Conservation (phyloP, 768 basidiomycete genomes). For the Rhizopogon sp. region DNA sequence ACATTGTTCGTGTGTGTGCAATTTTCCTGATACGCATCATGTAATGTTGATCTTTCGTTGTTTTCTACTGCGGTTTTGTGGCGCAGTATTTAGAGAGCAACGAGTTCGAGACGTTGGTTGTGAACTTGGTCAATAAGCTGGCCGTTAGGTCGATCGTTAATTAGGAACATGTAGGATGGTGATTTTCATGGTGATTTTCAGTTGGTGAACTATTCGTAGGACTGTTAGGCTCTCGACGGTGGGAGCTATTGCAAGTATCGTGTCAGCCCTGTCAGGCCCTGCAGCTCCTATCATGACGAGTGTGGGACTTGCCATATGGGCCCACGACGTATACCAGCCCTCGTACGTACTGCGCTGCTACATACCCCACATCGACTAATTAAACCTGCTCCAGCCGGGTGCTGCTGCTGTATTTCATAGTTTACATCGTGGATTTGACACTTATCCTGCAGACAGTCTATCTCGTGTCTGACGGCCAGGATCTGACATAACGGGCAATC, state of each 20-base stretch:
- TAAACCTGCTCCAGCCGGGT: too few species aligned
- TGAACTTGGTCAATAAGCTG: too few species aligned
- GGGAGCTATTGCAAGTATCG: too few species aligned
- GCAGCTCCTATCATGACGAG: background rate
- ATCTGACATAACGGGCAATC: background rate
- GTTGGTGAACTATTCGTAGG: background rate
- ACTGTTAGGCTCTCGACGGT: background rate
- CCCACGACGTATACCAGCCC: background rate
- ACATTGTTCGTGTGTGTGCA: too few species aligned
- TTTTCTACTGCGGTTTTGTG: too few species aligned
- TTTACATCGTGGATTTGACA: slow-evolving; percentile 15
- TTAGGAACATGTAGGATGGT: background rate
- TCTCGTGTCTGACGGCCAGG: background rate
- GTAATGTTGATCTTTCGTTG: too few species aligned
- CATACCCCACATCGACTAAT: too few species aligned
- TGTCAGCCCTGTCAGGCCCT: background rate
- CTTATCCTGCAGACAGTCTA: slow-evolving; percentile 20
- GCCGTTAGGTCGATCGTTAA: background rate
- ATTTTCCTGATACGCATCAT: too few species aligned
- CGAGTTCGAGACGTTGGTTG: too few species aligned
- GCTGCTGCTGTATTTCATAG: too few species aligned
- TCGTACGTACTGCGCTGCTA: background rate
- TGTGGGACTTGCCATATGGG: background rate
- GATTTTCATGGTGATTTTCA: too few species aligned
- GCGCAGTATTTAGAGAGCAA: too few species aligned